Evolutionary conservation across 305 asterid species (phyloP).

Genomic region (Solanum hybrid): DNA sequence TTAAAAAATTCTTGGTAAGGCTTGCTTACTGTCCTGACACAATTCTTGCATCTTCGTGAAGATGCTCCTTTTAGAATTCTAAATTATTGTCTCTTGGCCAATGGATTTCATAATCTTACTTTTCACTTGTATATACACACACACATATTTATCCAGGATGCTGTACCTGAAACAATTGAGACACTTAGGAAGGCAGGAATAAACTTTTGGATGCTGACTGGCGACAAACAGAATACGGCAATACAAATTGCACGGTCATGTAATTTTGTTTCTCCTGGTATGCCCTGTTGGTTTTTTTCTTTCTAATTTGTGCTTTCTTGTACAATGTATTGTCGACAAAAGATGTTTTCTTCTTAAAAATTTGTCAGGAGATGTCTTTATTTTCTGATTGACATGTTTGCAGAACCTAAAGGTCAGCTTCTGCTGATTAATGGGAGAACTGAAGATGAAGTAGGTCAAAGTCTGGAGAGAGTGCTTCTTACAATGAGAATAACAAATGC

Average conservation of each 20-base stretch:
- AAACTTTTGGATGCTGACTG: slow-evolving; percentile 98
- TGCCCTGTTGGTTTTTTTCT: slow-evolving; percentile 1
- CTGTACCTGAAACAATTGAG: slow-evolving; percentile 91
- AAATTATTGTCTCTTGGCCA: not conserved
- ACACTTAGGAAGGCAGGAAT: slow-evolving; percentile 91
- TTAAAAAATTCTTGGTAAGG: not conserved
- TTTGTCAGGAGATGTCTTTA: not conserved
- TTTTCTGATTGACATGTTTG: slow-evolving; percentile 20
- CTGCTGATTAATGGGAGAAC: slow-evolving; percentile 84
- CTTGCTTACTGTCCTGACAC: not conserved
- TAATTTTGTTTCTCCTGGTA: slow-evolving; percentile 96
- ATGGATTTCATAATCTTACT: not conserved
- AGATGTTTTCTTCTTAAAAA: not conserved
- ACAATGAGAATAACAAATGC: slow-evolving; percentile 82
- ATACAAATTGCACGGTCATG: slow-evolving; percentile 96
- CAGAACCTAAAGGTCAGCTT: slow-evolving; percentile 99
- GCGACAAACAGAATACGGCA: slow-evolving; percentile 93
- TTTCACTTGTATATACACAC: slow-evolving; percentile 2
- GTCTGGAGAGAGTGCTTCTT: slow-evolving; percentile 89
- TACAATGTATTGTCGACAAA: not conserved
- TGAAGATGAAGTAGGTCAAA: slow-evolving; percentile 80
- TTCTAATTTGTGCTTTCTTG: not conserved
- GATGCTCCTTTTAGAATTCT: not conserved
- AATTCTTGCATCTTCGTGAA: not conserved
- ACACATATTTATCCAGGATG: slow-evolving; percentile 51